phyloP scores from a whole-genome alignment of 306 rosid genomes.

The Malus asiatica region DNA sequence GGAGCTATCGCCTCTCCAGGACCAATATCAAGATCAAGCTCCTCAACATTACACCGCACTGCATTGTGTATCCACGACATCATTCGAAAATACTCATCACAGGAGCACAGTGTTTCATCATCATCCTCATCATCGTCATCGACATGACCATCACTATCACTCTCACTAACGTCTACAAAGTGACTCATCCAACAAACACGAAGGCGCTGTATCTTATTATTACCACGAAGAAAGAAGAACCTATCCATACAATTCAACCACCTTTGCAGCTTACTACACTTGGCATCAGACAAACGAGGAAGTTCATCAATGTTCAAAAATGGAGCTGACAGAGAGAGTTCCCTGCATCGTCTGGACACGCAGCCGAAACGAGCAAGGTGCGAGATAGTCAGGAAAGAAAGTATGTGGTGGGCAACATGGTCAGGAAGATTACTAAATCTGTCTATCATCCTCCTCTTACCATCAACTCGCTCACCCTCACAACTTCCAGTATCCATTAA shows the following conservation, averaged over 20 bases:
- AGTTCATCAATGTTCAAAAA: neutral
- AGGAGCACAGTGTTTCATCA: neutral
- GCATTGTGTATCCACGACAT: neutral
- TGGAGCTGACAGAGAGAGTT: neutral
- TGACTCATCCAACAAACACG: neutral
- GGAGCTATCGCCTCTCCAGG: neutral
- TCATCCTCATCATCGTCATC: neutral
- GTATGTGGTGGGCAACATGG: neutral
- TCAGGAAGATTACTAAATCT: neutral
- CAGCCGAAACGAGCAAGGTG: neutral
- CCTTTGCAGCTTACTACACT: neutral
- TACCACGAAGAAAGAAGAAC: neutral
- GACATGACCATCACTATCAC: neutral
- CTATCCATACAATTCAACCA: neutral
- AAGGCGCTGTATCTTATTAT: neutral
- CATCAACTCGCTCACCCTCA: neutral
- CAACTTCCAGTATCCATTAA: neutral
- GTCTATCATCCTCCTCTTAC: neutral
- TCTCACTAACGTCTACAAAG: neutral
- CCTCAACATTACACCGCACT: neutral
- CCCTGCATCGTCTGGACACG: neutral
- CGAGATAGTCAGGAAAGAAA: neutral
- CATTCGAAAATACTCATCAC: neutral
- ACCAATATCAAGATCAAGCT: neutral
- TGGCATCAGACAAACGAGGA: neutral